Evolutionary conservation across 139 green algal species (phyloP).

Genomic region (Zygnema cylindricum): DNA sequence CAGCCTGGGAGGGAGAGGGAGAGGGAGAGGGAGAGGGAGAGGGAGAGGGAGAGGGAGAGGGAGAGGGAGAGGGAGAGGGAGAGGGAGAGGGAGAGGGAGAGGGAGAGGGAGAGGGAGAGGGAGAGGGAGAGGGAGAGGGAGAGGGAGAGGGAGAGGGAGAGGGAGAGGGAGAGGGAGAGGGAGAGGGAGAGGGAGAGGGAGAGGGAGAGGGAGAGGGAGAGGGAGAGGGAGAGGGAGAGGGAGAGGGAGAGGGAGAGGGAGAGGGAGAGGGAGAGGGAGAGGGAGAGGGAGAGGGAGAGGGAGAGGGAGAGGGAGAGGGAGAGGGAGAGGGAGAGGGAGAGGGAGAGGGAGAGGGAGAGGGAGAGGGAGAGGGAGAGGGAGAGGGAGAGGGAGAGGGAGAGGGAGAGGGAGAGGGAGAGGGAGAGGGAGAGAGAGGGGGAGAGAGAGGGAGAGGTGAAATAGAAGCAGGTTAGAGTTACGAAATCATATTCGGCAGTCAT

Average conservation of each 20-base stretch:
- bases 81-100: not conserved
- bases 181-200: not conserved
- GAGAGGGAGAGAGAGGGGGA: not conserved
- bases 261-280: not conserved
- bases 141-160: not conserved
- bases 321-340: not conserved
- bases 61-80: not conserved
- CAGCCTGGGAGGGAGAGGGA: slow-evolving; percentile 11
- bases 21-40: slow-evolving; percentile 20
- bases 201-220: not conserved
- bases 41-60: too few relatives aligned
- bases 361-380: not conserved
- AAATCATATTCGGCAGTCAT: not conserved
- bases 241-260: not conserved
- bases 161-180: not conserved
- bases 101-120: not conserved
- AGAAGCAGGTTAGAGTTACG: slow-evolving; percentile 3
- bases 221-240: not conserved
- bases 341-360: not conserved
- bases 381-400: not conserved
- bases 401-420: not conserved
- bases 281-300: slow-evolving; percentile 14
- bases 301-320: not conserved
- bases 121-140: not conserved
- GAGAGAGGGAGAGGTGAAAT: not conserved